Evolutionary conservation across 176 grass and related monocot species (phyloP), one percentile per base, ranked within the genome.

Genomic region (Rhipidocladum racemiflorum): DNA sequence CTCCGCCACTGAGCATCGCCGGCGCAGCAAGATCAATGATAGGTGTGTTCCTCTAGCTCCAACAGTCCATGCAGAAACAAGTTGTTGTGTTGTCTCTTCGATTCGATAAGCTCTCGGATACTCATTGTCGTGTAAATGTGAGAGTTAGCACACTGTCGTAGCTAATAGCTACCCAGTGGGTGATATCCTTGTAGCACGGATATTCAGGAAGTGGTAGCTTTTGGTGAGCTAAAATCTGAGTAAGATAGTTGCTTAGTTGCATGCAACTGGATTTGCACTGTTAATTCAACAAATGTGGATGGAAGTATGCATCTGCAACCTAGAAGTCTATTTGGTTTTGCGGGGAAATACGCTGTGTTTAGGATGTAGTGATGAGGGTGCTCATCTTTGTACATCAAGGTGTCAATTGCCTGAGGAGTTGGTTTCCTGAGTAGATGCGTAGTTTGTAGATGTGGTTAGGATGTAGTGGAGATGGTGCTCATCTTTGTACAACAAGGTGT

Each of bases 11-110:
- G 95, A 97, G 86, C 95, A 97, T 61, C 90, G 92, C 32, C 76
- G 95, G 60, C 93, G 95, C 72, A 92, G 92, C 90, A 97, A 97
- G 75, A 97, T 97, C 59, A 97, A 97, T 79, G 95, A 97, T 75
- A 94, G 95, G 95, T 91, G 46, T 35, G 88, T 48, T 24, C 44
- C n/a, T 44, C 24, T 2, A 42, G 32, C 23, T 75, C 61, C 24
- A 9, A 6, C 43, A 25, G 48, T 61, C 34, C 30, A 9, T 34
- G 44, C 23, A 20, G n/a, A 29, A 63, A 43, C 24, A 14, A 18
- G 44, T 61, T 18, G 28, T 0, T 9, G 63, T 35, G 9, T 34
- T 62, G 9, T 29, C n/a, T 74, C n/a, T 40, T 44, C 44, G 18
- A 48, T 70, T 78, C 0, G 0, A 50, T 50, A 16, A 43, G n/a